Evolutionary conservation across 2,329 filamentous ascomycete genomes (phyloP), one percentile per base, ranked within the genome.

Genomic region (Diaporthe helianthi): DNA sequence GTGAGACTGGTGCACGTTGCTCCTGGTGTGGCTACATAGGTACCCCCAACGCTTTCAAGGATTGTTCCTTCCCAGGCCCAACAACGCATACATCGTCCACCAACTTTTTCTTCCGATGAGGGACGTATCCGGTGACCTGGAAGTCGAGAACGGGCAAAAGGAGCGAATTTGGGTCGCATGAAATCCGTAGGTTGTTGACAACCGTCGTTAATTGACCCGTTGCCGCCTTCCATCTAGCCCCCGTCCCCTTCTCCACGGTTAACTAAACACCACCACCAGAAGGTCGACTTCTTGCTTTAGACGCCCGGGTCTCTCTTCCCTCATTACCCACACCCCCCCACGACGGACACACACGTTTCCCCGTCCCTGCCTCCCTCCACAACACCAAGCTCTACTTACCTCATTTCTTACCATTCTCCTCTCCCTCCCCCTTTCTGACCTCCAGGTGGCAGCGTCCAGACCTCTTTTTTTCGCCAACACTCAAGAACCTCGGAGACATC

Each of bases 21-120:
- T 63, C 10, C 44, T 29, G 44, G 58, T 63, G 29, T 63, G 58
- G 58, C 58, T 63, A 38, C 36, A 38, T 38, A 38, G 36, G 36
- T 17, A 63, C 58, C 58, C 58, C 58, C 58, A 63, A 63, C 58
- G 58, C 58, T 63, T 63, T 63, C 58, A 63, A 63, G 58, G 58
- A 63, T 63, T 49, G 44, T 63, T 63, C 58, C 58, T 63, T 63
- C 58, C 58, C 36, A 63, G 44, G 58, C 58, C 54, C 65, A 67
- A 67, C 65, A 67, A 67, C 54, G 65, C 33, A 67, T 47, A 53
- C 33, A 24, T 53, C 24, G 44, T 67, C 65, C 65, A 51, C 65
- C 65, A 49, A 55, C 44, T 67, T 53, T 58, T 53, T 58, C n/a
- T 55, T 46, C 41, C 52, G 17, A 49, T 38, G 41, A 61, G 26